These are phyloP conservation scores for Melastoma malabathricum DNA, from an alignment of 345 rosid genomes.

Conservation along the genomic window DNA sequence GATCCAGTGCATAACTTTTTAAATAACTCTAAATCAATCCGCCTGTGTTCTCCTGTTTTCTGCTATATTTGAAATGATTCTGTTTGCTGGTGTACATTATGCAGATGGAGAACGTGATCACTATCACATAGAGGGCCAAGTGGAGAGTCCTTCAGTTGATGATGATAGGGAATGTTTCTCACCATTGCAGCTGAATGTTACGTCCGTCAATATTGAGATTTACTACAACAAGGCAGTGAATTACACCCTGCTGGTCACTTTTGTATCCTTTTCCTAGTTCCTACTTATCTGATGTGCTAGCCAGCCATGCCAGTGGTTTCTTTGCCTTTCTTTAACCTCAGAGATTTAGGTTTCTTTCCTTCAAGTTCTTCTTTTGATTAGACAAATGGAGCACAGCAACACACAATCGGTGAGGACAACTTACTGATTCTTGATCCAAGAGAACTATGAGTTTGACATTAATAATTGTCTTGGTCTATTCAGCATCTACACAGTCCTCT, in stretches of 20 bases:
- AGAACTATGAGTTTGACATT: too few relatives aligned
- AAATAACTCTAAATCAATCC: too few relatives aligned
- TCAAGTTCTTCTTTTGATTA: slow-evolving; percentile 84
- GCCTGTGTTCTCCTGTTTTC: too few relatives aligned
- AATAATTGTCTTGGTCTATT: too few relatives aligned
- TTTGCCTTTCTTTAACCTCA: slow-evolving; percentile 54
- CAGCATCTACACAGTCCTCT: background rate
- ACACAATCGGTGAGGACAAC: slow-evolving; percentile 77
- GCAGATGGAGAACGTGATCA: slow-evolving; percentile 64
- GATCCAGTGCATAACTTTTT: too few relatives aligned
- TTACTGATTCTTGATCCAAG: slow-evolving; percentile 40
- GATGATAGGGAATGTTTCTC: slow-evolving; percentile 92
- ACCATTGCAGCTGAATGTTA: slow-evolving; percentile 67
- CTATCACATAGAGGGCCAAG: slow-evolving; percentile 75
- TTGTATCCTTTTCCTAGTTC: slow-evolving; percentile 92
- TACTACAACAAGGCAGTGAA: slow-evolving; percentile 98
- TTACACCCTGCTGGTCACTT: slow-evolving; percentile 95
- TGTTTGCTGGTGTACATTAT: slow-evolving; percentile 14
- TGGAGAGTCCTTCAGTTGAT: slow-evolving; percentile 92
- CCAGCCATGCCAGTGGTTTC: slow-evolving; percentile 4
- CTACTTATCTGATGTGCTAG: background rate
- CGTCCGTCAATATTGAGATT: slow-evolving; percentile 87
- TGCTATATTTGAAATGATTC: slow-evolving; percentile 32
- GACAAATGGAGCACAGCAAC: slow-evolving; percentile 97
- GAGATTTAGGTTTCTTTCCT: slow-evolving; percentile 82